phyloP scores from a whole-genome alignment of 805 yeast genomes.

The Sugiyamaella chiloensis region DNA sequence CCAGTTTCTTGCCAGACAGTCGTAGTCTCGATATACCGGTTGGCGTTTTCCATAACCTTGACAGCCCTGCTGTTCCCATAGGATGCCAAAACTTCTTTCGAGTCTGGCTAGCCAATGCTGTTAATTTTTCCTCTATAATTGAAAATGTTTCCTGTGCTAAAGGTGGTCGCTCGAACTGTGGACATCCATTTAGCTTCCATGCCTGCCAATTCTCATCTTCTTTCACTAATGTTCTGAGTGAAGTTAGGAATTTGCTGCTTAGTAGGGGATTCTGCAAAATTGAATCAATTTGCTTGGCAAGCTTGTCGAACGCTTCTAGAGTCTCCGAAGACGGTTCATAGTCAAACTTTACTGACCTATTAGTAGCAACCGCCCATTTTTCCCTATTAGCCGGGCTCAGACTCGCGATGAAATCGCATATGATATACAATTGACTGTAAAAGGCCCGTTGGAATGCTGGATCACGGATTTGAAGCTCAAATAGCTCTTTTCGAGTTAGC shows the following conservation, averaged over 20 bases:
- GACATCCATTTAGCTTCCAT: conserved; percentile 34
- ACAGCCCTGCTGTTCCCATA: conserved; percentile 33
- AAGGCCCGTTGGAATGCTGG: conserved; percentile 31
- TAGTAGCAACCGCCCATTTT: conserved; percentile 18
- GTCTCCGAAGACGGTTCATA: conserved; percentile 20
- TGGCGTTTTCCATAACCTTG: conserved; percentile 38
- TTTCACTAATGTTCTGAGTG: conserved; percentile 20
- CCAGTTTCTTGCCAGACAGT: conserved; percentile 13
- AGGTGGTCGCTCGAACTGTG: conserved; percentile 27
- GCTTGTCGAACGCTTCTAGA: conserved; percentile 19
- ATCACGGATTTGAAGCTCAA: conserved; percentile 34
- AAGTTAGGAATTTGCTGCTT: conserved; percentile 16
- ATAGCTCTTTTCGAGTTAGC: conserved; percentile 34
- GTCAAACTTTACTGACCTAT: conserved; percentile 25
- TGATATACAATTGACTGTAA: conserved; percentile 28
- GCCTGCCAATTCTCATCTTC: conserved; percentile 33
- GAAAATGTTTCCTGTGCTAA: conserved; percentile 7
- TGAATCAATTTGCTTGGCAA: background rate
- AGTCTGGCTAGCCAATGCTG: conserved; percentile 11
- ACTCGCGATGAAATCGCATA: conserved; percentile 29
- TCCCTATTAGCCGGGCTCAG: conserved; percentile 16
- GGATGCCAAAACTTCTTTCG: conserved; percentile 28
- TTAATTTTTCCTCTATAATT: conserved; percentile 12
- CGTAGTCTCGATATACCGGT: conserved; percentile 40
- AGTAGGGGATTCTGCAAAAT: conserved; percentile 14